Evolutionary conservation across 768 basidiomycete genomes (phyloP), one percentile per base, ranked within the genome.

Genomic region (Mycena kentingensis): DNA sequence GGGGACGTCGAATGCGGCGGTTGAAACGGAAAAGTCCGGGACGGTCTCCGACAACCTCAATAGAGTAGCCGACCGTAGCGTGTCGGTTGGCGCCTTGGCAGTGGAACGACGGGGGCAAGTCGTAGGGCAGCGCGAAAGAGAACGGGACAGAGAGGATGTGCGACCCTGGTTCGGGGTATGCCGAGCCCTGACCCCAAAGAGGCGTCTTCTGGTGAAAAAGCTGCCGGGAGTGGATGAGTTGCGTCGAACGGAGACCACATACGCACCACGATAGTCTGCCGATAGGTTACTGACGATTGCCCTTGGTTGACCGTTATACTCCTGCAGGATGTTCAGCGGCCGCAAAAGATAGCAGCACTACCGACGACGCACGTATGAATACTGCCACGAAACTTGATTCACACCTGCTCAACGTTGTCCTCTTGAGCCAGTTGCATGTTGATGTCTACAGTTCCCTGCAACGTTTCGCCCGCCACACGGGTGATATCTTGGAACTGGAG

Each of bases 401-500:
- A 39, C 7, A 58, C 12, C 11, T 50, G 51, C 16, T 58, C 56
- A n/a, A 58, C 39, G 6, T 46, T 35, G 37, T 52, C 56, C 24
- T 53, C 52, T 19, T 50, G 56, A 6, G 56, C 56, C 7, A 35
- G 24, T 13, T 42, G 36, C n/a, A 58, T 31, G 39, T 58, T 53
- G 31, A 58, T 31, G 21, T 46, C 49, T n/a, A 58, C 48, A 11
- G 18, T 22, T 1, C 56, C 56, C 1, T 34, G 28, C 4, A 58
- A 39, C 5, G 32, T 58, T 28, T 53, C 56, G 18, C 51, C 56
- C 4, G 56, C 51, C 15, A 58, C 48, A 19, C 56, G 51, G 5
- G 48, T 50, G 4, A 58, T 21, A 26, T 52, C 38, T 8, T 35
- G 47, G 24, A 58, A 53, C 10, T 53, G 36, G 32, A 58, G 52